These are phyloP conservation scores for Penicillium sp. DNA, from an alignment of 2,329 filamentous ascomycete species.

Conservation along the genomic window DNA sequence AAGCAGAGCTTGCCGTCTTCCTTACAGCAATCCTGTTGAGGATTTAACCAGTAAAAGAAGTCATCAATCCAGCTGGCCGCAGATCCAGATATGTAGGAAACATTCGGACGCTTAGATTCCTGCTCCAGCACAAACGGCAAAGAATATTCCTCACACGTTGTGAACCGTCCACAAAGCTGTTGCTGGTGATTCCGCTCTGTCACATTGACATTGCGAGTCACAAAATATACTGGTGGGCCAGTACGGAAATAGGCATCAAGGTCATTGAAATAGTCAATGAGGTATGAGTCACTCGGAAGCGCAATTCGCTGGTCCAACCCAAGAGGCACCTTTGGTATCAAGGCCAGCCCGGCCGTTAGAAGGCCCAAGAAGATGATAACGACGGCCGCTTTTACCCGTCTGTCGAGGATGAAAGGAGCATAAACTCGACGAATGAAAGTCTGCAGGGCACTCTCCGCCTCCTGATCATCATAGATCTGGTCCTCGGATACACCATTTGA, in stretches of 20 bases:
- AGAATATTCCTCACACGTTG: conserved; percentile 80
- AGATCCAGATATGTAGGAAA: conserved; percentile 85
- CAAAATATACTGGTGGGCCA: conserved; percentile 95
- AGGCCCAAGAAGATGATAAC: conserved; percentile 82
- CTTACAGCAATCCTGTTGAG: conserved; percentile 74
- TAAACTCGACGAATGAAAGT: conserved; percentile 88
- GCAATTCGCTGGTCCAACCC: conserved; percentile 94
- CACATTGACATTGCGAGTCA: conserved; percentile 77
- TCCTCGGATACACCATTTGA: conserved; percentile 64
- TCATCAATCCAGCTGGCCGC: conserved; percentile 97
- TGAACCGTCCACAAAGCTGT: conserved; percentile 87
- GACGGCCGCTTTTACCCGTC: conserved; percentile 74
- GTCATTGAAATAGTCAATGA: conserved; percentile 96
- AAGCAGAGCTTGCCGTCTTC: conserved; percentile 76
- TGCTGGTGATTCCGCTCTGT: conserved; percentile 76
- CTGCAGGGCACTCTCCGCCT: conserved; percentile 81
- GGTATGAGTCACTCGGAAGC: conserved; percentile 88
- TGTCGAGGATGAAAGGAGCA: conserved; percentile 76
- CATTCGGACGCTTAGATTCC: conserved; percentile 83
- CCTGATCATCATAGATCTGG: conserved; percentile 66
- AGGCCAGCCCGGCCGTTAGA: conserved; percentile 79
- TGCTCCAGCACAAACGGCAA: conserved; percentile 89
- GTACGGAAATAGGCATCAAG: conserved; percentile 88
- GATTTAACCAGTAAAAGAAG: conserved; percentile 96
- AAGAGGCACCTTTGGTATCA: conserved; percentile 81